phyloP scores from a whole-genome alignment of 2,329 filamentous ascomycete species.

The Fusarium hostae region DNA sequence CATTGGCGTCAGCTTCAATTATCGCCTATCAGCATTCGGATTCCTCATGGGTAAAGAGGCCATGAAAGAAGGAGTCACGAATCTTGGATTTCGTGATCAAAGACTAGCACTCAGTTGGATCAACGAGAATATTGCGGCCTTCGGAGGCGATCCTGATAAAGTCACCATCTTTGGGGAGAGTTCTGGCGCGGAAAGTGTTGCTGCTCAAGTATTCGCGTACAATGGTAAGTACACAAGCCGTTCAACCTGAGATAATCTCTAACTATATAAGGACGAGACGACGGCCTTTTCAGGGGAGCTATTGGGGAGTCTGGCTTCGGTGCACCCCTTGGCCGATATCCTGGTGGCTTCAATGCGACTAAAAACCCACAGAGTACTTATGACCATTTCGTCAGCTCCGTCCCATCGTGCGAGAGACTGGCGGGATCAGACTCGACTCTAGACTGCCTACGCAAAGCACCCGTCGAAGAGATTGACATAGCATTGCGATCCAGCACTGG shows the following conservation, averaged over 20 bases:
- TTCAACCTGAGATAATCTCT: background rate
- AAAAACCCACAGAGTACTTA: conserved; percentile 43
- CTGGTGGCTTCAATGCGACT: conserved; percentile 47
- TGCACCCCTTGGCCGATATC: conserved; percentile 44
- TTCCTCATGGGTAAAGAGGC: conserved; percentile 56
- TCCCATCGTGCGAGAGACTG: conserved; percentile 36
- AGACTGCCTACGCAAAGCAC: conserved; percentile 43
- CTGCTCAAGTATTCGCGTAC: conserved; percentile 26
- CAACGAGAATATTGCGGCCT: conserved; percentile 58
- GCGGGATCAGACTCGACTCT: conserved; percentile 41
- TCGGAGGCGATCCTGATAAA: conserved; percentile 57
- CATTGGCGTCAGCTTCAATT: conserved; percentile 61
- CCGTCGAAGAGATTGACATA: conserved; percentile 45
- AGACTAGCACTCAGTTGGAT: conserved; percentile 60
- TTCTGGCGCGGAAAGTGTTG: conserved; percentile 52
- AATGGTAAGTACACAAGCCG: conserved; percentile 46
- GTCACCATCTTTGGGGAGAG: conserved; percentile 65
- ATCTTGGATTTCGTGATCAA: conserved; percentile 62
- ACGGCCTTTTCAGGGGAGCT: conserved; percentile 61
- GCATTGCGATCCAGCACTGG: conserved; percentile 18
- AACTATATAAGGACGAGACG: conserved; percentile 51
- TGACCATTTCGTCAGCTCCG: conserved; percentile 44
- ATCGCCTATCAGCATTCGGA: conserved; percentile 61
- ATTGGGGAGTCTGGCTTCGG: conserved; percentile 62
- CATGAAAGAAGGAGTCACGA: conserved; percentile 55